phyloP scores from a whole-genome alignment of 768 basidiomycete species.

The Daedaleopsis sinensis region DNA sequence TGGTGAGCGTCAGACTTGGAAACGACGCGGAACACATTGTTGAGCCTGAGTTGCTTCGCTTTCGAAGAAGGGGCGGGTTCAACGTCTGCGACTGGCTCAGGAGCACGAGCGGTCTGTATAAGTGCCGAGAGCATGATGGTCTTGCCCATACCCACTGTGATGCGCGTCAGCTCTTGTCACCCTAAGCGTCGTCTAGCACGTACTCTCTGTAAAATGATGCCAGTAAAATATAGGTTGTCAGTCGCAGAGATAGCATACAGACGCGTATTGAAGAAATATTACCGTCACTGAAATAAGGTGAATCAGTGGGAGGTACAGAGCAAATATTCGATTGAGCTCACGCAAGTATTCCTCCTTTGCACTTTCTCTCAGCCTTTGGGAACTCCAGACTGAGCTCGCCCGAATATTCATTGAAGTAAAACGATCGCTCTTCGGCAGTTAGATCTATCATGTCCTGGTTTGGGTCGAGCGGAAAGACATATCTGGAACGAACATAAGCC shows the following conservation, averaged over 20 bases:
- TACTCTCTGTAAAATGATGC: constrained; percentile 16
- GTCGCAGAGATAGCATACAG: not conserved
- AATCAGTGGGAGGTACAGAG: not conserved
- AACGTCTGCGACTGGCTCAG: constrained; percentile 35
- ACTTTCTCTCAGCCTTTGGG: constrained; percentile 76
- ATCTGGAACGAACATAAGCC: constrained; percentile 47
- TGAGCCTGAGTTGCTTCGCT: constrained; percentile 61
- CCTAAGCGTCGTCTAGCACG: not conserved
- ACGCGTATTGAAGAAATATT: not conserved
- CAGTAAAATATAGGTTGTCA: not conserved
- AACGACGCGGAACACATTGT: constrained; percentile 60
- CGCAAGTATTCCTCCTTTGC: constrained; percentile 90
- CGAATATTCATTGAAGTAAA: constrained; percentile 92
- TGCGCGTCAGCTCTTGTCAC: not conserved
- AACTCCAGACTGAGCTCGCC: constrained; percentile 87
- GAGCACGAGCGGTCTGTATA: constrained; percentile 74
- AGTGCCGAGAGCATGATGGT: constrained; percentile 92
- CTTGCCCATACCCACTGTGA: constrained; percentile 92
- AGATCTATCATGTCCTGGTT: constrained; percentile 68
- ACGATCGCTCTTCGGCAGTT: constrained; percentile 74
- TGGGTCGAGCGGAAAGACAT: constrained; percentile 69
- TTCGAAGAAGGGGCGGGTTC: constrained; percentile 37
- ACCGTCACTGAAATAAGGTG: constrained; percentile 6
- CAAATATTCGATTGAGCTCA: constrained; percentile 35
- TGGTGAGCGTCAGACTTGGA: constrained; percentile 16